A percentile compares a stretch with the other conserved stretches of the same genome.
Conservation (phyloP, 2,329 filamentous ascomycete genomes). For the Claviceps fusiformis region DNA sequence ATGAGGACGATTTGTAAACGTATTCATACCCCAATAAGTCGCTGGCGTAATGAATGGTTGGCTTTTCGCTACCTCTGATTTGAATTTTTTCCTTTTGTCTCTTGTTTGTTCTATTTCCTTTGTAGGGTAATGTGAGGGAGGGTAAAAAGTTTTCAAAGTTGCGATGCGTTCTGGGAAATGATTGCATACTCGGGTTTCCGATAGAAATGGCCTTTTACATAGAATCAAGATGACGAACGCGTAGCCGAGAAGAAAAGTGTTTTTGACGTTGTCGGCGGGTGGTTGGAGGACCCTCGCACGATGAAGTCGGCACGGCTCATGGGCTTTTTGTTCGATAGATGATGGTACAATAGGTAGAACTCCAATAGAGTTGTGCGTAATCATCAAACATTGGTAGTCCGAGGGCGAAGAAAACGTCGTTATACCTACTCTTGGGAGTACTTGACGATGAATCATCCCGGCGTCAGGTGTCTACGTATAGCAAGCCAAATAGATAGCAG, state of each 20-base stretch:
- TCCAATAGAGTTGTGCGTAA: slow-evolving; percentile 1
- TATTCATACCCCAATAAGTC: slow-evolving; percentile 1
- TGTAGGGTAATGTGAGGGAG: slow-evolving; percentile 20
- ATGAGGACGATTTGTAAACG: slow-evolving; percentile 25
- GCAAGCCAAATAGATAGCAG: too few relatives aligned
- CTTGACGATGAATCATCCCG: too few relatives aligned
- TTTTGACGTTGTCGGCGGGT: neutral
- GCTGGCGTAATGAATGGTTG: slow-evolving; percentile 10
- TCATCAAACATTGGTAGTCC: neutral
- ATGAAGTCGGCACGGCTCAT: neutral
- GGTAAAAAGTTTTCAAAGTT: slow-evolving; percentile 17
- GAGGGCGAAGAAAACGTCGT: too few relatives aligned
- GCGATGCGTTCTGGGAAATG: slow-evolving; percentile 22
- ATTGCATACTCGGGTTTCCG: slow-evolving; percentile 19
- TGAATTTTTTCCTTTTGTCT: slow-evolving; percentile 15
- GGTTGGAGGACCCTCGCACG: slow-evolving; percentile 20
- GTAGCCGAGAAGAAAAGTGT: neutral
- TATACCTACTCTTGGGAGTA: too few relatives aligned
- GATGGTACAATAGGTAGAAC: slow-evolving; percentile 5
- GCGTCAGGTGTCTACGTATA: too few relatives aligned
- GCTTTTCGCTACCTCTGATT: slow-evolving; percentile 14
- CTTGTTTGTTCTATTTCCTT: slow-evolving; percentile 21
- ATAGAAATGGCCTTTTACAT: slow-evolving; percentile 18
- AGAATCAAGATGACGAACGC: neutral
- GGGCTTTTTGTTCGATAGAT: slow-evolving; percentile 10